Evolutionary conservation across 192 early-diverging fungal species (phyloP).

Genomic region (Coemansia sp.): DNA sequence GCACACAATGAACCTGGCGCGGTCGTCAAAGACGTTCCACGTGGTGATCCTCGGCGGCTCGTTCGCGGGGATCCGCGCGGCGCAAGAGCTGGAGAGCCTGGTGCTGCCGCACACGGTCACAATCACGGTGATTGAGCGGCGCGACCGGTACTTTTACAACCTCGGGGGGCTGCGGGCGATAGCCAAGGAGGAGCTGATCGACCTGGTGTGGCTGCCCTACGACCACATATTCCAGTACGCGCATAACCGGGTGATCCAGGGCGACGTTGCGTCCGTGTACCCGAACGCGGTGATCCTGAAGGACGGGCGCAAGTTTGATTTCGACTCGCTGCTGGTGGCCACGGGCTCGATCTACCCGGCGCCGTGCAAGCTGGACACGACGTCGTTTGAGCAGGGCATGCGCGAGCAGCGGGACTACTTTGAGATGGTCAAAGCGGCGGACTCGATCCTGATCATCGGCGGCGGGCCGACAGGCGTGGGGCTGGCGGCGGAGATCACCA

Average conservation of each 20-base stretch:
- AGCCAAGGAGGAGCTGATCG: constrained; percentile 46
- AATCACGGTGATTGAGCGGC: constrained; percentile 53
- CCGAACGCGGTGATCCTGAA: constrained; percentile 48
- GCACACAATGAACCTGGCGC: constrained; percentile 37
- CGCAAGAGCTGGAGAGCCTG: constrained; percentile 48
- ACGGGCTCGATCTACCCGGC: constrained; percentile 50
- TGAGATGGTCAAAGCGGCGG: constrained; percentile 56
- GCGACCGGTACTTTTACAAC: constrained; percentile 54
- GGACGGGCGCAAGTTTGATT: constrained; percentile 44
- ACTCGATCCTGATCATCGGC: constrained; percentile 66
- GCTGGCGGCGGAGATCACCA: constrained; percentile 67
- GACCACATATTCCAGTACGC: constrained; percentile 41
- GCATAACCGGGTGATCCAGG: constrained; percentile 49
- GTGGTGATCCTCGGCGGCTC: constrained; percentile 53
- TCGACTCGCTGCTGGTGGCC: constrained; percentile 51
- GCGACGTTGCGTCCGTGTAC: constrained; percentile 44
- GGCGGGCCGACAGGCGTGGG: constrained; percentile 79
- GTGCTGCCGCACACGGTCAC: constrained; percentile 29
- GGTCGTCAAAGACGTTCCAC: constrained; percentile 53
- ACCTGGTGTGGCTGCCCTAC: constrained; percentile 50
- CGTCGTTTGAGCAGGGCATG: constrained; percentile 32
- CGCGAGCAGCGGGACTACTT: constrained; percentile 37
- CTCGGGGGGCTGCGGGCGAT: constrained; percentile 45
- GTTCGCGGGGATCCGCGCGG: constrained; percentile 51
- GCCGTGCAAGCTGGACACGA: constrained; percentile 50